Base-by-base conservation (phyloP, 257 asterid species). In the Scutellaria minor region DNA sequence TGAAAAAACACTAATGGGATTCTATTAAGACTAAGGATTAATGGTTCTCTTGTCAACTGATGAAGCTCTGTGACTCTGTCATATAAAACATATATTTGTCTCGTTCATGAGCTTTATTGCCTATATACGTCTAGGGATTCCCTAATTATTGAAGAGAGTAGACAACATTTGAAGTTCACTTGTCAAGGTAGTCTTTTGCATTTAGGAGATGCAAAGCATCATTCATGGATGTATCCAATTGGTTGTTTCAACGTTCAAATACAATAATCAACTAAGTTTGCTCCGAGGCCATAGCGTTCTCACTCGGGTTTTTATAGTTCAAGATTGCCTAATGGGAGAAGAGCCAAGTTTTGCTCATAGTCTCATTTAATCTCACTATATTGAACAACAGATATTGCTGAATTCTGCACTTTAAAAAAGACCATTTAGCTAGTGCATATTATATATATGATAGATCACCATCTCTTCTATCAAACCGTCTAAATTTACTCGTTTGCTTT, bases 1-100 rank as follows among this genome's bases (percentile, higher is more conserved):
- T 1, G 18, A 22, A 46, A 14, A 54, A 10, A 13, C 39, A 13
- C 7, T 1, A 15, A 4, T 0, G 58, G 15, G 45, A 6, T 42
- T 70, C 55, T 37, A 68, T 20, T 11, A 55, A 47, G 51, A 51
- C 6, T 74, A 15, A 55, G 53, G 51, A 51, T 6, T 74, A 60
- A 20, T 57, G 62, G 61, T 13, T 60, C 41, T 31, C 45, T 12
- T 10, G 24, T 40, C 42, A 52, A 68, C 35, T 44, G 9, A 14
- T 54, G 18, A 18, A 18, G 18, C 18, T 18, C 18, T 18, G 31
- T 22, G 24, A 18, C 46, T 18, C 10, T 68, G 9, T 6, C 47
- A 56, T 18, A 18, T 18, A 4, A 41, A 8, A 9, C 42, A n/a
- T 47, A 39, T 46, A 9, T 63, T 66, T 37, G 4, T 18, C 35